Evolutionary conservation across 352 stramenopile genomes (phyloP), one percentile per base, ranked within the genome.

Genomic region (Phytophthora melonis): DNA sequence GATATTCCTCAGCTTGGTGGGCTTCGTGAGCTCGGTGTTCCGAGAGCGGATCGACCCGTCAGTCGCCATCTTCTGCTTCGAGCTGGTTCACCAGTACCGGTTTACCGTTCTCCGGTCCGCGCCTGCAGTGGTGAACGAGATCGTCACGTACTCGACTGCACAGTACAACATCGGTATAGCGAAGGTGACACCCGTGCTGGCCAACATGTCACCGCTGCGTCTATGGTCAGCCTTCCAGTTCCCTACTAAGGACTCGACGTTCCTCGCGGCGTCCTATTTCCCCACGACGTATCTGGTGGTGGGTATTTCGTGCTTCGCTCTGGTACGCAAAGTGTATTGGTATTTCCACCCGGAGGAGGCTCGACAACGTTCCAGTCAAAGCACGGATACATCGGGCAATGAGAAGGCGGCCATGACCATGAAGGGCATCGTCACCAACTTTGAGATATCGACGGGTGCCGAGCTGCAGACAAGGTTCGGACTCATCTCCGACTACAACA

Each of bases 401-500:
- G 69, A 77, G 14, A 68, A 64, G 5, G 16, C 43, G 2, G 39
- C 63, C 2, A 41, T 70, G 30, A 55, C 68, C 2, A 41, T 32
- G 14, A 55, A 19, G 55, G 55, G 68, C 13, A 68, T 70, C 14
- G 52, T 75, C 21, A 80, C 68, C 10, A 75, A 77, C 13, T 80
- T 80, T 16, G 73, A 80, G 25, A 50, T 80, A 47, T 68, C 73
- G 8, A 80, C 73, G 0, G 73, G 73, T n/a, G 63, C 73, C 11
- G 43, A 71, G 50, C 53, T 80, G 4, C 73, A 73, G 52, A 75
- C 64, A 7, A 62, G 72, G 0, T 70, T 82, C 19, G 80, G 80
- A 0, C 43, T 87, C 19, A 66, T 87, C 8, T 87, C 65, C 1
- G 65, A 79, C 19, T 87, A 78, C 45, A 72, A 72, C 25, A 81